Conservation (phyloP, 1,284 basidiomycete species). For the Clitocybe nebularis region DNA sequence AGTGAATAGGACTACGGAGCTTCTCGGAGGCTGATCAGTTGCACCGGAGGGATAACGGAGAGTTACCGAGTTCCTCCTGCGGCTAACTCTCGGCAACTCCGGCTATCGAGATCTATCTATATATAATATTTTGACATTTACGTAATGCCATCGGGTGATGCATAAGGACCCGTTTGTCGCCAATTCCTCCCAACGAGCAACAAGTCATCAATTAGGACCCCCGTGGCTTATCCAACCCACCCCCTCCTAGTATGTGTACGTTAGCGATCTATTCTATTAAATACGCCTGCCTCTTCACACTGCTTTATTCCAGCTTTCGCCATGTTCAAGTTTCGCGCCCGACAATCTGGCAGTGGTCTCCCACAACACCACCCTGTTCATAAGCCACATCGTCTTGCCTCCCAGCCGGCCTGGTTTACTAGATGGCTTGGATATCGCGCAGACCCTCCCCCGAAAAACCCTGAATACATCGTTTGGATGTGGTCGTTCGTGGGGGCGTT, state of each 20-base stretch:
- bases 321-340: no score
- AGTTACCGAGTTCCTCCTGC: conserved; percentile 1
- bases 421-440: conserved; percentile 46
- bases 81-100: not conserved
- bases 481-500: conserved; percentile 54
- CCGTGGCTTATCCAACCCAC: not conserved
- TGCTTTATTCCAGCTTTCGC: no score
- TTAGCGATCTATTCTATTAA: no score
- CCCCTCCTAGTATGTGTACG: no score
- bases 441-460: conserved; percentile 26
- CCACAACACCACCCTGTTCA: not conserved
- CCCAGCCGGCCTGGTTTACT: conserved; percentile 35
- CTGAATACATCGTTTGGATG: conserved; percentile 33
- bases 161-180: conserved; percentile 2
- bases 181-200: not conserved
- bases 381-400: conserved; percentile 29
- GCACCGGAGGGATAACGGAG: not conserved
- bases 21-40: conserved; percentile 1
- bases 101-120: not conserved
- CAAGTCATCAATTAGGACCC: not conserved
- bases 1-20: not conserved
- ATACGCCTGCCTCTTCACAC: no score
- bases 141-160: conserved; percentile 1
- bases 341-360: not conserved
- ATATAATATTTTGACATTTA: not conserved